phyloP scores from a whole-genome alignment of 108 stramenopile species.

The Cyclotella distinguenda region DNA sequence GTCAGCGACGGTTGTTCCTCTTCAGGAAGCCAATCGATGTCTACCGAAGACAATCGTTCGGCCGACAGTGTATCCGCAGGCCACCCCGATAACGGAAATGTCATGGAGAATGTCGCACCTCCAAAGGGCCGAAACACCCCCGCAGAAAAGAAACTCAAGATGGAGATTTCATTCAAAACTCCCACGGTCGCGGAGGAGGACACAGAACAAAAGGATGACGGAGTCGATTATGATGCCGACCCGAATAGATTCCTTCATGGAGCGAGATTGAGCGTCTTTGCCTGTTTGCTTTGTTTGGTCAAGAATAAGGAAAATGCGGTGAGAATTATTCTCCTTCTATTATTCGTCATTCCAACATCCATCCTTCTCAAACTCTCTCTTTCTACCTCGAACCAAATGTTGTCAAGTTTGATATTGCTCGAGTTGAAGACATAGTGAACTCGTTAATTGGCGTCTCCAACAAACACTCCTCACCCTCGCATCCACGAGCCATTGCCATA shows the following conservation, averaged over 20 bases:
- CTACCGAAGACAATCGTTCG: neutral
- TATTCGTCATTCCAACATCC: neutral
- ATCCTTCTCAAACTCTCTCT: neutral
- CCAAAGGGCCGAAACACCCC: neutral
- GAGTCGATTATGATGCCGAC: constrained; percentile 59
- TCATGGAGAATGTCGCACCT: neutral
- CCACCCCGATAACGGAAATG: constrained; percentile 6
- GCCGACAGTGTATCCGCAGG: neutral
- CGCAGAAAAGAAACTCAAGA: neutral
- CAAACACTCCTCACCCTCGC: constrained; percentile 61
- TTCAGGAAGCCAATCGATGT: constrained; percentile 1
- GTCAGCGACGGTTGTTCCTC: constrained; percentile 4
- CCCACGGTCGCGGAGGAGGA: constrained; percentile 4
- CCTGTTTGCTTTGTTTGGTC: constrained; percentile 59
- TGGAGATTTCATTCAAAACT: constrained; percentile 22
- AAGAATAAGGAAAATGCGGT: constrained; percentile 84
- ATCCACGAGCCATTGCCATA: constrained; percentile 60
- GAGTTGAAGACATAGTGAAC: constrained; percentile 43
- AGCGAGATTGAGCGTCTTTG: constrained; percentile 68
- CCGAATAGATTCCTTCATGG: constrained; percentile 57
- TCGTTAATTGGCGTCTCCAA: constrained; percentile 60
- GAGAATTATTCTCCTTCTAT: constrained; percentile 14
- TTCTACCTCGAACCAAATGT: too few species aligned
- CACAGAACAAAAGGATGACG: constrained; percentile 11
- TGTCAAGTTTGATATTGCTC: constrained; percentile 62